Percentiles rank a stretch among this genome's conserved stretches.
phyloP scores from a whole-genome alignment of 495 filamentous ascomycete genomes.

The Alectoria sarmentosa region DNA sequence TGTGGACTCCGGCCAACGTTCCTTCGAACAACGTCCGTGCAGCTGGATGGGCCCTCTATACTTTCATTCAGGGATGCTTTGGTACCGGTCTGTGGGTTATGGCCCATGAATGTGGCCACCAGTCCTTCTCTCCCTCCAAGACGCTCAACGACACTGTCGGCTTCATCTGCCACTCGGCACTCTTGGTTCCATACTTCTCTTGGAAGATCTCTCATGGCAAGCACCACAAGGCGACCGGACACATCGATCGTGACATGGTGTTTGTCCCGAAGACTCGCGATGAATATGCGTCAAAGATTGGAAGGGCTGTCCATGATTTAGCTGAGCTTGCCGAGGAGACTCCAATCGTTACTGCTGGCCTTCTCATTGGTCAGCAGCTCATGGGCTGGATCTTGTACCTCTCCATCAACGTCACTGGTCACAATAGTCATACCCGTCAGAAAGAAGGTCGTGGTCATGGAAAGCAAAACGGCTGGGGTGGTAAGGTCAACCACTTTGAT shows the following conservation, averaged over 20 bases:
- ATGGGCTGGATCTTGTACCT: conserved; percentile 86
- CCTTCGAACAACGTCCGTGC: conserved; percentile 44
- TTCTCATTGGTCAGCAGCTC: conserved; percentile 75
- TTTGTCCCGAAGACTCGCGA: conserved; percentile 85
- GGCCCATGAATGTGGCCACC: conserved; percentile 67
- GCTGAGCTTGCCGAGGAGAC: conserved; percentile 90
- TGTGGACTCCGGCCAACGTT: conserved; percentile 56
- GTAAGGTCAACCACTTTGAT: conserved; percentile 91
- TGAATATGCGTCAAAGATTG: conserved; percentile 61
- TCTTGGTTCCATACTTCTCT: conserved; percentile 84
- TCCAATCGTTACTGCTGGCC: conserved; percentile 68
- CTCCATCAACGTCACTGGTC: conserved; percentile 80
- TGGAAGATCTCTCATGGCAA: conserved; percentile 92
- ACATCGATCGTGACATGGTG: conserved; percentile 96
- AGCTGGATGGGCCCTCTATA: conserved; percentile 53
- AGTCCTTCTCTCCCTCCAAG: conserved; percentile 77
- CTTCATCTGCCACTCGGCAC: conserved; percentile 72
- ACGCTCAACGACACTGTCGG: conserved; percentile 78
- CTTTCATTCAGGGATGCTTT: conserved; percentile 57
- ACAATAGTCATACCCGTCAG: conserved; percentile 83
- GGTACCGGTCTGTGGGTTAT: conserved; percentile 66
- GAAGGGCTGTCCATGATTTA: conserved; percentile 67
- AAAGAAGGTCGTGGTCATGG: conserved; percentile 82
- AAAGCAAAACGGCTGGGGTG: conserved; percentile 74
- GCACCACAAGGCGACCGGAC: conserved; percentile 93